Base-by-base conservation (phyloP, 495 filamentous ascomycete species). In the Opeltia flavorubescens region DNA sequence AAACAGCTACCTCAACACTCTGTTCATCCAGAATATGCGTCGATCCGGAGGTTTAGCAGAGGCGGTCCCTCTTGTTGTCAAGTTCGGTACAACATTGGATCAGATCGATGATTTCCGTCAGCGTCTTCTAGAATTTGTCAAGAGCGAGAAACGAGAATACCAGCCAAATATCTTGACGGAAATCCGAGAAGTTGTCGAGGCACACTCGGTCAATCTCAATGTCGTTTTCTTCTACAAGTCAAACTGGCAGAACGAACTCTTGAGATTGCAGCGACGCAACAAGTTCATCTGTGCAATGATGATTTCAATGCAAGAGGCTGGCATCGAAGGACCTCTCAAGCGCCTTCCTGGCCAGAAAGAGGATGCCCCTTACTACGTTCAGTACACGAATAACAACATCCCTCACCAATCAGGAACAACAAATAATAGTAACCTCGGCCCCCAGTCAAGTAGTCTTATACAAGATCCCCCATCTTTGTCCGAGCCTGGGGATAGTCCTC, bases 221-320 rank as follows among this genome's bases (percentile, higher is more conserved):
- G 80, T 98, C 44, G 82, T 95, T 51, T 95, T 95, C 67, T 95
- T 96, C 66, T 95, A 95, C 71, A 98, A 95, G 60, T 86, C 83
- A 43, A 94, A 81, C 56, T 83, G 79, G 77, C 89, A 95, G 56
- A 95, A 95, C 63, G 91, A 98, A 58, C 71, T 89, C 36, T 70
- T 95, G 20, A 86, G 91, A 60, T 72, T 98, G 2, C 83, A 80
- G 49, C 77, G 91, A 13, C 83, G 89, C 46, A 98, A 98, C 66
- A 93, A 88, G 60, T 94, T 95, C 65, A 89, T 93, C 51, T 87
- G 83, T 51, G 89, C 91, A 51, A 62, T 98, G 54, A 95, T 95
- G 91, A 68, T 81, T 40, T 74, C 83, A 35, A 83, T 95, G 52
- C 70, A 78, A 45, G 84, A 91, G 53, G 77, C 89, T 48, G 86